phyloP scores from a whole-genome alignment of 1,139 yeast species.

The Debaryomyces nepalensis region DNA sequence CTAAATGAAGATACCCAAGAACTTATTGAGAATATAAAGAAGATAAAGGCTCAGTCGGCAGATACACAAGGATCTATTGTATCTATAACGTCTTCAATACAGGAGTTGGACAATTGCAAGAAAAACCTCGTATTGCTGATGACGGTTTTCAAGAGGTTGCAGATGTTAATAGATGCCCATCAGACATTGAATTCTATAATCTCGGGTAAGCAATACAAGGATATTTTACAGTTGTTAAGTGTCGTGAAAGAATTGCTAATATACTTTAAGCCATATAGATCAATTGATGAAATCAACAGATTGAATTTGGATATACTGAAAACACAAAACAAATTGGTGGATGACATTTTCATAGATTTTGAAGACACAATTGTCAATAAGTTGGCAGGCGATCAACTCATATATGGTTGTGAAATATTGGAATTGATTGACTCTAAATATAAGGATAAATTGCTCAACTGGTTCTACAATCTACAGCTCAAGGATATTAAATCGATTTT shows the following conservation, averaged over 20 bases:
- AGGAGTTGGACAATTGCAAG: constrained; percentile 78
- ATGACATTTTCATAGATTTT: constrained; percentile 77
- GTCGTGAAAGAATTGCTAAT: constrained; percentile 80
- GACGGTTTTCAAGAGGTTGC: constrained; percentile 84
- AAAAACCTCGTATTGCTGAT: constrained; percentile 80
- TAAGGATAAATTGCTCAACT: constrained; percentile 64
- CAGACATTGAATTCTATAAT: constrained; percentile 60
- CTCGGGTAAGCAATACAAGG: constrained; percentile 56
- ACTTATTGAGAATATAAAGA: constrained; percentile 44
- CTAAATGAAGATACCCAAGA: constrained; percentile 49
- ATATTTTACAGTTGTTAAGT: constrained; percentile 67
- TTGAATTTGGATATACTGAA: constrained; percentile 66
- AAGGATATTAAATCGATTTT: constrained; percentile 79
- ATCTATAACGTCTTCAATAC: constrained; percentile 75
- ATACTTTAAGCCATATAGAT: constrained; percentile 80
- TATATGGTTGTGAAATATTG: constrained; percentile 71
- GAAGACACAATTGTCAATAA: constrained; percentile 46
- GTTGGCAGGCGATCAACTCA: constrained; percentile 34
- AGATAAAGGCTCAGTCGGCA: constrained; percentile 34
- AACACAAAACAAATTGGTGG: constrained; percentile 67
- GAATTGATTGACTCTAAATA: constrained; percentile 68
- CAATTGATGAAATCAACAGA: constrained; percentile 79
- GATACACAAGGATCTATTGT: constrained; percentile 67
- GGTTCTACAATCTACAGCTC: constrained; percentile 76
- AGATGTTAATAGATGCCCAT: constrained; percentile 82